Evolutionary conservation across 805 yeast genomes (phyloP), one percentile per base, ranked within the genome.

Genomic region (Cyberlindnera bimundalis): DNA sequence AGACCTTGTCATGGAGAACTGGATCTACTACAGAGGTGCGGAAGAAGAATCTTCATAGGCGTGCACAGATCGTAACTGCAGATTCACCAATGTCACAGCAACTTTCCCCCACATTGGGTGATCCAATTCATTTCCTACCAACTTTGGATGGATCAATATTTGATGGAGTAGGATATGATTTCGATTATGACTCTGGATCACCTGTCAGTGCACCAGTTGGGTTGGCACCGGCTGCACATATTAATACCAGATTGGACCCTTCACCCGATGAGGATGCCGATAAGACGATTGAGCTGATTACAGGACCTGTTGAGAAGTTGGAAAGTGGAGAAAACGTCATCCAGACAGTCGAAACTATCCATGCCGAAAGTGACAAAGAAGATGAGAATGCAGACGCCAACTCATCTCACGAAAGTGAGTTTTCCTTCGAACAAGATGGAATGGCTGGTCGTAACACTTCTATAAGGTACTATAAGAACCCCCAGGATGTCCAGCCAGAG

Each of bases 361-460:
- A n/a, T n/a, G n/a, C n/a, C n/a, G 24, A 21, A 7, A 21, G 10
- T 21, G 10, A 21, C 9, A 21, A 31, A 26, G 20, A 18, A 9
- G 17, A 26, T 14, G 14, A 20, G 29, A 14, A 17, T 11, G 29
- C 14, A 15, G 39, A 29, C 19, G 29, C 17, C 11, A n/a, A 10
- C 6, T 35, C 40, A 8, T 42, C 47, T 1, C 46, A 43, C 7
- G 52, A 41, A 13, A 60, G 65, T 36, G 56, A 65, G 39, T 78
- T 76, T 47, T 77, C 82, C 1, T 78, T 78, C 47, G 78, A 74
- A 35, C 64, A 65, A 31, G 69, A 66, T 14, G 61, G 58, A 2
- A 49, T 60, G 7, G 67, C 73, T n/a, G 78, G 76, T 3, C 62
- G 83, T 45, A 74, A 76, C 39, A 62, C 74, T 2, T 76, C 82